Evolutionary conservation across 1,139 yeast species (phyloP), one percentile per base, ranked within the genome.

Genomic region (Kluyveromyces marxianus): DNA sequence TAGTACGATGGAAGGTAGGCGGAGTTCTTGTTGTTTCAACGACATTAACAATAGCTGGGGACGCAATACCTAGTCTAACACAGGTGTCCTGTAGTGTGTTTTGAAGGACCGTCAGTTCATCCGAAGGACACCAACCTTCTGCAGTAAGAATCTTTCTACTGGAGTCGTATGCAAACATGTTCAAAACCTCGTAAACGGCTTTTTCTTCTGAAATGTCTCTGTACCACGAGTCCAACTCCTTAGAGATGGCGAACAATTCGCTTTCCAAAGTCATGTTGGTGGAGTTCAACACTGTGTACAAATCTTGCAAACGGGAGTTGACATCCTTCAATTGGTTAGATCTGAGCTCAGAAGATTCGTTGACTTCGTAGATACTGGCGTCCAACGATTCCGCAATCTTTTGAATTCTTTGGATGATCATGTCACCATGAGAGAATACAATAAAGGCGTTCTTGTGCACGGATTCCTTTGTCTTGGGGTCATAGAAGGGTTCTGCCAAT

Each of bases 61-160:
- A 58, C 45, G 61, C 66, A 25, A 56, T 51, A 35, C 65, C 66
- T 35, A 83, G 71, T 44, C 78, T 79, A 34, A 75, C 65, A 21
- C 81, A 78, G 34, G 78, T 70, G 37, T 69, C 63, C 47, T 77
- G 81, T n/a, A 88, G 74, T 33, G 81, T 75, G 46, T 74, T 76
- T 48, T 79, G 70, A 31, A 88, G 63, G 6, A 59, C 50, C 4
- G 65, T 63, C 33, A 82, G 60, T 49, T 77, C 82, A 51, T 71
- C 73, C 29, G 69, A 63, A 42, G 95, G 95, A 34, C 89, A 76
- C 98, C 98, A 92, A 31, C 97, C 99, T 70, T 92, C 98, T n/a
- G 95, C 97, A 49, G 92, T 88, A 47, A 92, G 71, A 50, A 95
- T 85, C 57, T 92, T 78, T 66, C 97, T 77, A 35, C 88, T 84